Evolutionary conservation across 352 stramenopile genomes (phyloP).

Genomic region (Achlya hypogyna): DNA sequence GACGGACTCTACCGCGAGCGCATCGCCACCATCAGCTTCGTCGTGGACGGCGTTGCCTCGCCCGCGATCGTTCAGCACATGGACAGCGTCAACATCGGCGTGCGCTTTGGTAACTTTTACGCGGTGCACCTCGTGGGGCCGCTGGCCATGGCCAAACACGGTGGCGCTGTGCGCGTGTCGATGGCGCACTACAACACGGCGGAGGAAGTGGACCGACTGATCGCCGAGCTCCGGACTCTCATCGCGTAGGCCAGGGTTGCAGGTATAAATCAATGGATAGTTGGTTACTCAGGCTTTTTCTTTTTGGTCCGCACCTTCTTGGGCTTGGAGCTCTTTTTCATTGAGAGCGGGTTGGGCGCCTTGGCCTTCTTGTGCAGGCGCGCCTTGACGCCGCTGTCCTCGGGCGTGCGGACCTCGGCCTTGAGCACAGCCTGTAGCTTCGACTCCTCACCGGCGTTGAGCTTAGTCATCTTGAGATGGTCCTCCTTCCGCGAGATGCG

Average conservation of each 20-base stretch:
- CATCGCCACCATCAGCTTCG: constrained; percentile 11
- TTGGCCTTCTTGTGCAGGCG: constrained; percentile 45
- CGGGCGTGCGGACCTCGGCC: constrained; percentile 8
- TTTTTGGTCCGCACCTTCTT: constrained; percentile 78
- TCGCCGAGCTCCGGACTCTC: not conserved
- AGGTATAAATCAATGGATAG: not conserved
- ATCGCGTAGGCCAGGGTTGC: not conserved
- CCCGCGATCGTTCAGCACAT: not conserved
- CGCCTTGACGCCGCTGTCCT: constrained; percentile 20
- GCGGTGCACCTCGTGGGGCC: constrained; percentile 1
- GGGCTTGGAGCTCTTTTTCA: constrained; percentile 56
- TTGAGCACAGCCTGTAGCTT: constrained; percentile 52
- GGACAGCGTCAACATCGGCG: constrained; percentile 6
- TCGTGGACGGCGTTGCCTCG: constrained; percentile 6
- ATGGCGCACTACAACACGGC: constrained; percentile 21
- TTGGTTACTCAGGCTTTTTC: constrained; percentile 30
- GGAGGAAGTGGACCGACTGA: constrained; percentile 17
- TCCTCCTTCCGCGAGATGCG: constrained; percentile 74
- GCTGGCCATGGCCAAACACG: constrained; percentile 4
- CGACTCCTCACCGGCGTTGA: constrained; percentile 67
- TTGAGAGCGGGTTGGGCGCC: constrained; percentile 61
- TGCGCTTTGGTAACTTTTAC: constrained; percentile 16
- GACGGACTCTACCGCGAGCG: not conserved
- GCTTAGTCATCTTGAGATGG: constrained; percentile 52
- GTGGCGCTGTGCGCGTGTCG: constrained; percentile 17